Evolutionary conservation across 1,284 basidiomycete species (phyloP).

Genomic region (Neolentinus lepideus): DNA sequence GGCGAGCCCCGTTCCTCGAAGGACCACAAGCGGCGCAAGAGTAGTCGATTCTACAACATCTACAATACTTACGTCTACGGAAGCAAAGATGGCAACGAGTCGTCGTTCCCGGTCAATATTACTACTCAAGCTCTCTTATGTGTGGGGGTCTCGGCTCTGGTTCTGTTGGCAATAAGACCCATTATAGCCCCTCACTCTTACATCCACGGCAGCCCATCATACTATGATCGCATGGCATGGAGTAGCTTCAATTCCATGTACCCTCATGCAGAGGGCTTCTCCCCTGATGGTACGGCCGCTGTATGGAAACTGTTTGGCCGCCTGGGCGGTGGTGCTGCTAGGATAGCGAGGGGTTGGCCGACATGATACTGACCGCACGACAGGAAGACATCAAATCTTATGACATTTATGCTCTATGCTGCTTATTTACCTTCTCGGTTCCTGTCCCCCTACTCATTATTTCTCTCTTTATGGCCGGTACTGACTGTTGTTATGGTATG

Average conservation of each 20-base stretch:
- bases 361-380: slow-evolving; percentile 31
- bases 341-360: slow-evolving; percentile 67
- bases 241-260: slow-evolving; percentile 66
- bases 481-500: not conserved
- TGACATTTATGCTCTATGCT: not conserved
- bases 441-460: not conserved
- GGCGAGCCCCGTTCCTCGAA: slow-evolving; percentile 24
- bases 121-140: slow-evolving; percentile 41
- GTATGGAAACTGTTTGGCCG: slow-evolving; percentile 59
- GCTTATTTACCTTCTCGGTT: not conserved
- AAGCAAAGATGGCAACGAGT: slow-evolving; percentile 22
- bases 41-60: slow-evolving; percentile 69
- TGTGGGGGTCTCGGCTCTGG: slow-evolving; percentile 48
- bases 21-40: slow-evolving; percentile 24
- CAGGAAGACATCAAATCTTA: not conserved
- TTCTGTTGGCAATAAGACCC: slow-evolving; percentile 48
- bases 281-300: slow-evolving; percentile 36
- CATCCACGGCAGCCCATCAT: slow-evolving; percentile 60
- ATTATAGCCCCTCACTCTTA: slow-evolving; percentile 51
- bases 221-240: slow-evolving; percentile 75
- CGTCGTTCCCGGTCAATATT: slow-evolving; percentile 16
- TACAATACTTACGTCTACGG: slow-evolving; percentile 78
- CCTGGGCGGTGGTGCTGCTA: slow-evolving; percentile 61
- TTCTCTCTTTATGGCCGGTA: not conserved
- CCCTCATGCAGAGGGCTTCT: slow-evolving; percentile 59